These are phyloP conservation scores for Neurospora intermedia DNA, from an alignment of 495 filamentous ascomycete species.

Conservation along the genomic window DNA sequence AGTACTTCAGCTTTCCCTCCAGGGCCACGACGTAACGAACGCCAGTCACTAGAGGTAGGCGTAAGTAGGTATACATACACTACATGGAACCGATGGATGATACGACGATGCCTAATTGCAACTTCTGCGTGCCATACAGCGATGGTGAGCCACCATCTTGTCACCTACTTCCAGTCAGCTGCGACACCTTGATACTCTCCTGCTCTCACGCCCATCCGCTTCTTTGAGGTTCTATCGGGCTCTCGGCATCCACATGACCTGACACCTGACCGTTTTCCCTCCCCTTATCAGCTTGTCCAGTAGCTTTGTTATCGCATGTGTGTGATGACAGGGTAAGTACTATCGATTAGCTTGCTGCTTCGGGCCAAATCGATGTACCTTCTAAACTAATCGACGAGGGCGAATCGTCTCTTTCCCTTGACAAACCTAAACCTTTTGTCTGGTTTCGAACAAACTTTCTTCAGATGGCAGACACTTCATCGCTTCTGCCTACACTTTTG, in stretches of 20 bases:
- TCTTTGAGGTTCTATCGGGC: neutral
- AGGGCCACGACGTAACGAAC: neutral
- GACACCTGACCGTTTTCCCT: neutral
- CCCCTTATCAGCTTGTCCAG: neutral
- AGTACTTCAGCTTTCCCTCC: neutral
- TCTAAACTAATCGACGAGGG: neutral
- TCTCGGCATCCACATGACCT: neutral
- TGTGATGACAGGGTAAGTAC: neutral
- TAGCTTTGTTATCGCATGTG: neutral
- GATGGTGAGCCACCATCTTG: neutral
- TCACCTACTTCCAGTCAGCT: neutral
- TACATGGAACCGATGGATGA: neutral
- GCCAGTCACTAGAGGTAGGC: no score
- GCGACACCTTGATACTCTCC: neutral
- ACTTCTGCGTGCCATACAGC: neutral
- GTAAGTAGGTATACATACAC: no score
- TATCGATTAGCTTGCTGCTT: neutral
- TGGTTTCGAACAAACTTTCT: neutral
- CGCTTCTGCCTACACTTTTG: neutral
- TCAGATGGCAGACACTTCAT: neutral
- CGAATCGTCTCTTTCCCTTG: neutral
- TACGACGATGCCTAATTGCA: neutral
- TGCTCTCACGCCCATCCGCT: neutral
- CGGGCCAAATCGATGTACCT: neutral
- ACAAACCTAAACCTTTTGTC: neutral